Evolutionary conservation across 495 filamentous ascomycete genomes (phyloP), one percentile per base, ranked within the genome.

Genomic region (Daldinia loculata): DNA sequence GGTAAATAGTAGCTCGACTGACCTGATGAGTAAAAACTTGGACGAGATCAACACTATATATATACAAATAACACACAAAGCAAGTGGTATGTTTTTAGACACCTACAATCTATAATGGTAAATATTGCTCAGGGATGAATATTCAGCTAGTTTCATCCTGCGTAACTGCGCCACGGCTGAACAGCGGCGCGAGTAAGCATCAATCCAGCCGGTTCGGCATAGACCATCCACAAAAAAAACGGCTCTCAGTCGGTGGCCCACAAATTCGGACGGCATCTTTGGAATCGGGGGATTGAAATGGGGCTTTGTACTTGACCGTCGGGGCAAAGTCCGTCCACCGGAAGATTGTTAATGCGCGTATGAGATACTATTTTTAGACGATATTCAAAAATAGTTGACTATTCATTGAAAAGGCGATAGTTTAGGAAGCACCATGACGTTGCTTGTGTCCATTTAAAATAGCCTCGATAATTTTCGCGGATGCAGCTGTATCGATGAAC

Each of bases 401-500:
- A 26, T 26, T 26, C 24, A 26, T 26, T 26, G 1, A 26, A 26
- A 26, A 26, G 24, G 24, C 3, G 1, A 26, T 26, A 26, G 24
- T 26, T 26, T 3, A 26, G 5, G 6, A n/a, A 43, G 6, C 39
- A 17, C n/a, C 4, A 43, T 6, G n/a, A 32, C 30, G 36, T 4
- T 34, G 6, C n/a, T 12, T 34, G 2, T 14, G 9, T 12, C 19
- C 22, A 12, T 36, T 14, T 11, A 56, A 56, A 29, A 60, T 60
- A 38, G 41, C 15, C 50, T 61, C 65, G 6, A 61, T 38, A 4
- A 61, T 45, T 36, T 61, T 61, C 1, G 67, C 1, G 7, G 59
- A 55, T 8, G 41, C 38, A 2, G 57, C 48, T 22, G 51, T 63
- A 30, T 69, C 59, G n/a, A 62, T 50, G 32, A 63, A 56, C 52